Conservation (phyloP, 805 yeast genomes). For the Schwanniomyces occidentalis region DNA sequence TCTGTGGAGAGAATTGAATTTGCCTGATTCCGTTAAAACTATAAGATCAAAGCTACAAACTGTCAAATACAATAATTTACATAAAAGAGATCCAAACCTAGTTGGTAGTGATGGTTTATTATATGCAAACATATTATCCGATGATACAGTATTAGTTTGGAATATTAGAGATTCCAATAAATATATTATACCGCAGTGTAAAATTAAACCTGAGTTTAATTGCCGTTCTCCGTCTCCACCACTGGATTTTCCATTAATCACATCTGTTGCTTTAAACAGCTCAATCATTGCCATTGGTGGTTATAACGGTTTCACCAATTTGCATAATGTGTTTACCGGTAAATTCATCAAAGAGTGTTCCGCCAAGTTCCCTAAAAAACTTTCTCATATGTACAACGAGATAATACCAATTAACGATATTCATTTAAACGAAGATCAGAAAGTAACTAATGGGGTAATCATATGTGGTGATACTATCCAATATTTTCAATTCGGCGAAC, state of each 20-base stretch:
- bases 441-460: slow-evolving; percentile 37
- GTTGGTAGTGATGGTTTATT: slow-evolving; percentile 45
- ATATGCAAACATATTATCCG: slow-evolving; percentile 37
- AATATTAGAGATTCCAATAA: slow-evolving; percentile 34
- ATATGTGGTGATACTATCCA: slow-evolving; percentile 44
- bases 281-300: slow-evolving; percentile 40
- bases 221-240: slow-evolving; percentile 7
- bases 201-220: slow-evolving; percentile 9
- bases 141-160: slow-evolving; percentile 43
- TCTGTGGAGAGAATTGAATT: slow-evolving; percentile 10
- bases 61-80: slow-evolving; percentile 4
- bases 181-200: slow-evolving; percentile 13
- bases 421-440: slow-evolving; percentile 23
- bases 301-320: slow-evolving; percentile 41
- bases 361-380: slow-evolving; percentile 27
- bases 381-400: slow-evolving; percentile 19
- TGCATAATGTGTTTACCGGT: slow-evolving; percentile 47
- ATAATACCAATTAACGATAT: slow-evolving; percentile 27
- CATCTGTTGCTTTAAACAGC: slow-evolving; percentile 33
- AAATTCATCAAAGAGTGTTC: slow-evolving; percentile 35
- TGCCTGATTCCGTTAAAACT: slow-evolving; percentile 15
- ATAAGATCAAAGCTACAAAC: slow-evolving; percentile 20
- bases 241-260: slow-evolving; percentile 13
- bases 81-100: slow-evolving; percentile 18
- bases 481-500: slow-evolving; percentile 48